These are phyloP conservation scores for Pistacia vera DNA, from an alignment of 345 rosid species.

Conservation along the genomic window DNA sequence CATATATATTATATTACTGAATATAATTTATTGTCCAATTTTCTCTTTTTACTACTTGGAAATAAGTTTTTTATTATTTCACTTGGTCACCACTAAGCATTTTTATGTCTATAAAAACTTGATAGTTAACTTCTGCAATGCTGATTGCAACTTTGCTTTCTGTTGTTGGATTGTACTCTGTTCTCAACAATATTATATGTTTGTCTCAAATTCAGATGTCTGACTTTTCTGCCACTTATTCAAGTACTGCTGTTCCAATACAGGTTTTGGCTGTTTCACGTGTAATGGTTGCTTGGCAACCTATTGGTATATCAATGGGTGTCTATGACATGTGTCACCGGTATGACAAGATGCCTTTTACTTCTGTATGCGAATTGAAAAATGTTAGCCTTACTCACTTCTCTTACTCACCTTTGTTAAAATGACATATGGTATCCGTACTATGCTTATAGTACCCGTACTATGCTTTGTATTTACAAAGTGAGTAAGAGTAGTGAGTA, in stretches of 20 bases:
- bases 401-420: no score
- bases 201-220: neutral
- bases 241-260: constrained; percentile 10
- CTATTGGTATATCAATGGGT: constrained; percentile 94
- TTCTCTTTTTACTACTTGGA: neutral
- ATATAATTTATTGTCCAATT: neutral
- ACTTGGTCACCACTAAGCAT: neutral
- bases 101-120: neutral
- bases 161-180: neutral
- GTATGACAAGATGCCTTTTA: constrained; percentile 33
- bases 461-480: no score
- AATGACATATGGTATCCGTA: no score
- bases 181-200: neutral
- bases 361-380: neutral
- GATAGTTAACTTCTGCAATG: neutral
- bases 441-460: no score
- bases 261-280: constrained; percentile 96
- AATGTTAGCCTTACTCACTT: no score
- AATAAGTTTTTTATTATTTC: neutral
- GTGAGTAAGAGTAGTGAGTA: no score
- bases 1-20: neutral
- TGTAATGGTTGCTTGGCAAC: constrained; percentile 96
- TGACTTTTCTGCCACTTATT: neutral
- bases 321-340: constrained; percentile 96
- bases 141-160: neutral